Conservation (phyloP, 2,329 filamentous ascomycete genomes). For the Beauveria medogensis region DNA sequence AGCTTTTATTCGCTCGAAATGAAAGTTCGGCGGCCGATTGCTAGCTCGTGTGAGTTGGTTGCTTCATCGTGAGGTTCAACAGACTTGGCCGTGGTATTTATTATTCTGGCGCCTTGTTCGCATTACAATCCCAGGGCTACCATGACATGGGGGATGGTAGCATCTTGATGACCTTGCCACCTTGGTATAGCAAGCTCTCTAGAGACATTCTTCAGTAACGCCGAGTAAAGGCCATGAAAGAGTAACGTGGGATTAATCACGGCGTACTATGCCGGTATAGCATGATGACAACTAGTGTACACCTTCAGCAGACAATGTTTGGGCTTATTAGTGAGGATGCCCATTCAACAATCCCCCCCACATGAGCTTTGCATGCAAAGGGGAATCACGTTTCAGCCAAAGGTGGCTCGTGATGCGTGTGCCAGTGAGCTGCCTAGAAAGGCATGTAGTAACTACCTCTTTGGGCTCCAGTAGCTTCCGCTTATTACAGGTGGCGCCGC, state of each 20-base stretch:
- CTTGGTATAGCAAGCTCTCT: background rate
- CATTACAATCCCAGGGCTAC: background rate
- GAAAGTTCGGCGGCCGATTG: no score
- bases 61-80: background rate
- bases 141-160: background rate
- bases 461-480: slow-evolving; percentile 2
- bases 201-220: background rate
- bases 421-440: slow-evolving; percentile 1
- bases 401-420: slow-evolving; percentile 6
- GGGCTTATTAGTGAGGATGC: background rate
- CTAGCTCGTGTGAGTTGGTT: background rate
- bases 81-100: background rate
- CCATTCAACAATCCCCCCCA: background rate
- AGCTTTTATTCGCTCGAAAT: no score
- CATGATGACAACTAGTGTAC: background rate
- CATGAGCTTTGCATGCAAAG: background rate
- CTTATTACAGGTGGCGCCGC: background rate
- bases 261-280: background rate
- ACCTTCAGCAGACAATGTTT: background rate
- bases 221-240: background rate
- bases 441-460: slow-evolving; percentile 9
- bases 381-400: slow-evolving; percentile 8
- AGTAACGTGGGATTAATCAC: slow-evolving; percentile 7
- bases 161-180: background rate
- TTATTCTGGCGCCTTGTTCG: background rate